Conservation (phyloP, 805 yeast genomes). For the Kuraishia capsulata region DNA sequence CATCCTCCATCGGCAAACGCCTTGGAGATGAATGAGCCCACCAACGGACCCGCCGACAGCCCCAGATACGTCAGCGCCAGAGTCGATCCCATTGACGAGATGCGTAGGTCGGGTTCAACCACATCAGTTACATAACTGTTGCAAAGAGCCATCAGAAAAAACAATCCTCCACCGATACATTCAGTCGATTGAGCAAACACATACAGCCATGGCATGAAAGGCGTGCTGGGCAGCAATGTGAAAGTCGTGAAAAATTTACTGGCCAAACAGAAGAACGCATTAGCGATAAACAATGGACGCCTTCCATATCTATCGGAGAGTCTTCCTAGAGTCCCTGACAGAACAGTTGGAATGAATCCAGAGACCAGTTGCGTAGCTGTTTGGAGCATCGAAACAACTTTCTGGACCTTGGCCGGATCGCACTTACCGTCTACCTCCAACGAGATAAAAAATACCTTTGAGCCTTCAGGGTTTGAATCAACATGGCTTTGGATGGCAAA, state of each 20-base stretch:
- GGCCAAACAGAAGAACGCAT: constrained; percentile 8
- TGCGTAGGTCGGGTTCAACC: constrained; percentile 50
- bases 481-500: constrained; percentile 13
- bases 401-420: constrained; percentile 30
- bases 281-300: constrained; percentile 32
- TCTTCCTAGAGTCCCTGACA: constrained; percentile 56
- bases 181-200: constrained; percentile 35
- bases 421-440: constrained; percentile 16
- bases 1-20: constrained; percentile 16
- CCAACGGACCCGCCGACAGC: constrained; percentile 54
- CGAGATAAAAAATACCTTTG: not conserved
- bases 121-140: constrained; percentile 73
- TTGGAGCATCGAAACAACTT: constrained; percentile 36
- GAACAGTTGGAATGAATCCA: constrained; percentile 37
- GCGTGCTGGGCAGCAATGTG: constrained; percentile 13
- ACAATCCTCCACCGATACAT: constrained; percentile 54
- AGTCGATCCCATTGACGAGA: constrained; percentile 47
- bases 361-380: constrained; percentile 30
- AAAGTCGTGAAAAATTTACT: constrained; percentile 7
- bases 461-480: constrained; percentile 14
- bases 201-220: constrained; percentile 26
- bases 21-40: constrained; percentile 33
- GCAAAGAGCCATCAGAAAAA: constrained; percentile 45
- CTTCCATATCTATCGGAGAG: constrained; percentile 61
- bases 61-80: constrained; percentile 55